Conservation (phyloP, 23 red algal genomes). For the Gracilaria gracilis region DNA sequence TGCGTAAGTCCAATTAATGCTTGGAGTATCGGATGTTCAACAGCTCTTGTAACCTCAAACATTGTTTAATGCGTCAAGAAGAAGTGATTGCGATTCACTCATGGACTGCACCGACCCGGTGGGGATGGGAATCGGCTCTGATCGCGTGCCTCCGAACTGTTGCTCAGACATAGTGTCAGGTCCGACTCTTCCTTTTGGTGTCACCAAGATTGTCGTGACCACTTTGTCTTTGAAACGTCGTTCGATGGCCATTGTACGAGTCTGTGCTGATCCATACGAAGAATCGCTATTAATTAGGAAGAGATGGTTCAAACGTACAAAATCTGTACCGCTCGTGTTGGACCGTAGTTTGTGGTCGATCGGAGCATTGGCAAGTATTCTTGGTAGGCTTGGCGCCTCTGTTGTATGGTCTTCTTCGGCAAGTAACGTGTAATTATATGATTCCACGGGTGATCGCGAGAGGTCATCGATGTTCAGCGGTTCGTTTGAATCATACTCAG, state of each 20-base stretch:
- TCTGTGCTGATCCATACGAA: slow-evolving; percentile 37
- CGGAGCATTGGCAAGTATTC: slow-evolving; percentile 53
- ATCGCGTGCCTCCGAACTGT: neutral
- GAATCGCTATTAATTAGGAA: slow-evolving; percentile 28
- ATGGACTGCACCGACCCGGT: slow-evolving; percentile 21
- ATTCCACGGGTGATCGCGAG: slow-evolving; percentile 67
- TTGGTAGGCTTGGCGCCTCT: slow-evolving; percentile 63
- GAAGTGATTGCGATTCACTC: slow-evolving; percentile 67
- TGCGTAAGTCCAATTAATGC: neutral
- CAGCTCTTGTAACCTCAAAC: slow-evolving; percentile 45
- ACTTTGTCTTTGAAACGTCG: slow-evolving; percentile 56
- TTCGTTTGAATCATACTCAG: slow-evolving; percentile 73
- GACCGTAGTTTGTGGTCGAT: slow-evolving; percentile 10
- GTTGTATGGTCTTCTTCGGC: slow-evolving; percentile 68
- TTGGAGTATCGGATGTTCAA: neutral
- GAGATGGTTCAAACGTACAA: slow-evolving; percentile 61
- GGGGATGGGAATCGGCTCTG: slow-evolving; percentile 44
- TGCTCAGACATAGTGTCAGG: slow-evolving; percentile 10
- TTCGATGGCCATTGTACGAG: slow-evolving; percentile 59
- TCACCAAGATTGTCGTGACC: slow-evolving; percentile 57
- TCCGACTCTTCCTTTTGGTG: slow-evolving; percentile 17
- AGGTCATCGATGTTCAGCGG: slow-evolving; percentile 16
- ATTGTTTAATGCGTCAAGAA: slow-evolving; percentile 70
- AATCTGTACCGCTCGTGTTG: slow-evolving; percentile 25
- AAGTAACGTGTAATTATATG: slow-evolving; percentile 69